These are phyloP conservation scores for Arthromyces matolae DNA, from an alignment of 768 basidiomycete genomes.

Conservation along the genomic window DNA sequence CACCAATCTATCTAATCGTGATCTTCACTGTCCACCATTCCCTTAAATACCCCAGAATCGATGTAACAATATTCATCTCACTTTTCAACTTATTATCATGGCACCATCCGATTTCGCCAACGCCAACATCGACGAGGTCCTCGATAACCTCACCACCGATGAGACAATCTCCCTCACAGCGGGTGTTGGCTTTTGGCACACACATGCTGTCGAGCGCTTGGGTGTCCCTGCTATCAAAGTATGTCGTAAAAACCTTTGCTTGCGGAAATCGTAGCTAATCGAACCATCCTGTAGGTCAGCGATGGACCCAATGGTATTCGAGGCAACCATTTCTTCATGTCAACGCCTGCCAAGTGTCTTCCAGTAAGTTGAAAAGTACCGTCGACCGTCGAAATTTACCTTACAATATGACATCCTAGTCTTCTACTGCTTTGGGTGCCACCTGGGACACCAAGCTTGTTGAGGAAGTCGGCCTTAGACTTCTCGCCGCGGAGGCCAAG, in stretches of 20 bases:
- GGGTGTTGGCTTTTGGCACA: constrained; percentile 79
- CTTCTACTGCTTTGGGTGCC: constrained; percentile 70
- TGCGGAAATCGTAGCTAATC: neutral
- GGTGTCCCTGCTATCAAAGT: constrained; percentile 73
- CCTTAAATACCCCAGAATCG: neutral
- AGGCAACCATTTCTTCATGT: constrained; percentile 78
- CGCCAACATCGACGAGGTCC: constrained; percentile 55
- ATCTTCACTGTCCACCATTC: too few relatives aligned
- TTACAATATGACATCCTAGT: constrained; percentile 32
- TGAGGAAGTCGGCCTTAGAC: constrained; percentile 53
- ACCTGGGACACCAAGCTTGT: constrained; percentile 71
- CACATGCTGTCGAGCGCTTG: constrained; percentile 58
- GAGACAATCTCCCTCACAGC: constrained; percentile 72
- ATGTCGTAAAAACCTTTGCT: neutral
- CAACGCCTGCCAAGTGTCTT: constrained; percentile 75
- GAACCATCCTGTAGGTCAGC: constrained; percentile 49
- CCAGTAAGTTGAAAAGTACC: constrained; percentile 49
- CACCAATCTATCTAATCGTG: too few relatives aligned
- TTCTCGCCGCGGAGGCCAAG: constrained; percentile 72
- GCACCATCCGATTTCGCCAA: constrained; percentile 66
- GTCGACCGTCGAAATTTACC: too few relatives aligned
- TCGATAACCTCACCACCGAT: constrained; percentile 66
- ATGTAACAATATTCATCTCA: neutral
- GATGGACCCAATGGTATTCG: constrained; percentile 78
- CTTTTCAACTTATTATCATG: constrained; percentile 35